Evolutionary conservation across 2,329 filamentous ascomycete genomes (phyloP).

Genomic region (Xylogone sp.): DNA sequence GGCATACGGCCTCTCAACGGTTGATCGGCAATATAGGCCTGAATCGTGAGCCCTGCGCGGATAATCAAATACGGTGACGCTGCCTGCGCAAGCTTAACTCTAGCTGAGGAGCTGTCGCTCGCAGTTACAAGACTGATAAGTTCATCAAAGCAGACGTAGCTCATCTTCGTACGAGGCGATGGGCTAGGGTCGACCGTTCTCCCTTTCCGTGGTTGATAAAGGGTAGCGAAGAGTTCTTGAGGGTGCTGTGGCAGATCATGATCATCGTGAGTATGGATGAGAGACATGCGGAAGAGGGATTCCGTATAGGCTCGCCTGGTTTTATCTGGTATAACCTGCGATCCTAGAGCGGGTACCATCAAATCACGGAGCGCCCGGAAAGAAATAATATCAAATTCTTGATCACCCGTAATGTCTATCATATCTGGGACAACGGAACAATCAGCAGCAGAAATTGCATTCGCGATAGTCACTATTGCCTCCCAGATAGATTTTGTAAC

Average conservation of each 20-base stretch:
- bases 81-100: slow-evolving; percentile 59
- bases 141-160: slow-evolving; percentile 76
- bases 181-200: slow-evolving; percentile 67
- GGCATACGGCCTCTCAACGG: slow-evolving; percentile 86
- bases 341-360: slow-evolving; percentile 71
- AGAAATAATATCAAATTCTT: slow-evolving; percentile 75
- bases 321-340: slow-evolving; percentile 58
- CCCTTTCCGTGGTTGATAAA: slow-evolving; percentile 66
- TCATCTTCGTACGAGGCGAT: slow-evolving; percentile 65
- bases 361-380: slow-evolving; percentile 68
- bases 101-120: slow-evolving; percentile 34
- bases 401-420: slow-evolving; percentile 57
- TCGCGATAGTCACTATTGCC: slow-evolving; percentile 59
- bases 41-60: slow-evolving; percentile 74
- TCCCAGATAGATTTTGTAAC: slow-evolving; percentile 64
- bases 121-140: slow-evolving; percentile 65
- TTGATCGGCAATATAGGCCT: slow-evolving; percentile 85
- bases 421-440: slow-evolving; percentile 43
- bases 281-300: slow-evolving; percentile 75
- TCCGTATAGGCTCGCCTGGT: slow-evolving; percentile 68
- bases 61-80: slow-evolving; percentile 79
- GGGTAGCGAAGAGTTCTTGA: slow-evolving; percentile 51
- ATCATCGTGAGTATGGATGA: slow-evolving; percentile 67
- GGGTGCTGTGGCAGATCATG: slow-evolving; percentile 51
- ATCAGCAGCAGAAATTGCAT: slow-evolving; percentile 67